Conservation (phyloP, 2,329 filamentous ascomycete species). For the Paraphoma chrysanthemicola region DNA sequence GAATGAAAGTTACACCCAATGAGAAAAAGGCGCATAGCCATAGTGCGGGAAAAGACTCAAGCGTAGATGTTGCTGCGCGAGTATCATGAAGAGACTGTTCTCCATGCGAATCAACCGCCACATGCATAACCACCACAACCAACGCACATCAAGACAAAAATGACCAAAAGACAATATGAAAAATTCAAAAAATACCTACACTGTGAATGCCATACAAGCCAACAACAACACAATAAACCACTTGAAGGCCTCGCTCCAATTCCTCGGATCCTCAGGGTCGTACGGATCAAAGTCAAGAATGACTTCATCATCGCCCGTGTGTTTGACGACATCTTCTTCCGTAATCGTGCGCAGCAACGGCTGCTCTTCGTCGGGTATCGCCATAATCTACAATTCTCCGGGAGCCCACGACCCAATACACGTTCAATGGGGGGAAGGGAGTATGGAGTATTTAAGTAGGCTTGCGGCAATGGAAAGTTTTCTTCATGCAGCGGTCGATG, state of each 20-base stretch:
- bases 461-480: background rate
- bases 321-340: constrained; percentile 18
- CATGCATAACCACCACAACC: background rate
- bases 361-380: constrained; percentile 35
- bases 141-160: background rate
- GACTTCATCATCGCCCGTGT: constrained; percentile 14
- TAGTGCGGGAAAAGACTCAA: no score
- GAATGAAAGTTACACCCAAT: no score
- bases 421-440: no score
- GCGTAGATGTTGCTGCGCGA: no score
- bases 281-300: constrained; percentile 38
- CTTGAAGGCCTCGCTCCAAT: constrained; percentile 41
- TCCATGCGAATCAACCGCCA: no score
- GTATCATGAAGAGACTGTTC: no score
- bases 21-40: no score
- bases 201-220: constrained; percentile 44
- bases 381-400: constrained; percentile 14
- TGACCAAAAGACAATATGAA: background rate
- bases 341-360: constrained; percentile 34
- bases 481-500: background rate
- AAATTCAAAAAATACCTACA: constrained; percentile 27
- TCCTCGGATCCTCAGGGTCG: constrained; percentile 38
- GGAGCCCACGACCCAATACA: background rate
- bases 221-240: constrained; percentile 43
- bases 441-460: no score